Conservation (phyloP, 345 rosid genomes). For the Arabis hirsuta region DNA sequence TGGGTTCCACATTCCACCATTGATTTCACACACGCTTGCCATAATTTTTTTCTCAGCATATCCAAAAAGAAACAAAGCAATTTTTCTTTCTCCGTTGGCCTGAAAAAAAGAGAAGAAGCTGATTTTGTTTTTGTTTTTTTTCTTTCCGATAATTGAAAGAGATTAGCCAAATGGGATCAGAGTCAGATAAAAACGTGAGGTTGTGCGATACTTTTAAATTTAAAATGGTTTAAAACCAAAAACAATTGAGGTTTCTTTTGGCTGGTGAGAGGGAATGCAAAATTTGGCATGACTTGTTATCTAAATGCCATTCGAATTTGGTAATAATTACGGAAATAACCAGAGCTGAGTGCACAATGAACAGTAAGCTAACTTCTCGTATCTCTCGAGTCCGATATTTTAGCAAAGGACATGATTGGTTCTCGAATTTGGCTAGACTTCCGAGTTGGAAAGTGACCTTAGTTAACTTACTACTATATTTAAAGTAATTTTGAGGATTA, state of each 20-base stretch:
- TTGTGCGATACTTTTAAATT: not conserved
- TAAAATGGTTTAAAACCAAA: not conserved
- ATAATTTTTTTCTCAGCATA: not conserved
- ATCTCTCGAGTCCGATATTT: conserved; percentile 13
- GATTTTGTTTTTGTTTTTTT: not conserved
- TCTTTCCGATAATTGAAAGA: not conserved
- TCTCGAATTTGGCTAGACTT: not conserved
- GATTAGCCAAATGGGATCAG: conserved; percentile 8
- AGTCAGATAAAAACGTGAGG: conserved; percentile 37
- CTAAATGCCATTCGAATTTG: not conserved
- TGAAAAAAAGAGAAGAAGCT: not conserved
- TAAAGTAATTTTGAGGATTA: too few species aligned
- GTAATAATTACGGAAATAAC: conserved; percentile 19
- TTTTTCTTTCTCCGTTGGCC: conserved; percentile 9
- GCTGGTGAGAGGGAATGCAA: conserved; percentile 29
- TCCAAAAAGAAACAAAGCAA: not conserved
- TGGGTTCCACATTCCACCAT: too few species aligned
- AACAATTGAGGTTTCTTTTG: not conserved
- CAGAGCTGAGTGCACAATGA: not conserved
- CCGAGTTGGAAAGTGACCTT: too few species aligned
- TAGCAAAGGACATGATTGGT: conserved; percentile 20
- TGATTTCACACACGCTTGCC: not conserved
- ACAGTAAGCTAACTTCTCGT: not conserved
- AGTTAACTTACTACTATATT: too few species aligned
- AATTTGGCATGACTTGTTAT: conserved; percentile 23